Percentiles rank a stretch among this genome's conserved stretches.
Conservation (phyloP, 2,329 filamentous ascomycete species). For the Colletotrichum falcatum region DNA sequence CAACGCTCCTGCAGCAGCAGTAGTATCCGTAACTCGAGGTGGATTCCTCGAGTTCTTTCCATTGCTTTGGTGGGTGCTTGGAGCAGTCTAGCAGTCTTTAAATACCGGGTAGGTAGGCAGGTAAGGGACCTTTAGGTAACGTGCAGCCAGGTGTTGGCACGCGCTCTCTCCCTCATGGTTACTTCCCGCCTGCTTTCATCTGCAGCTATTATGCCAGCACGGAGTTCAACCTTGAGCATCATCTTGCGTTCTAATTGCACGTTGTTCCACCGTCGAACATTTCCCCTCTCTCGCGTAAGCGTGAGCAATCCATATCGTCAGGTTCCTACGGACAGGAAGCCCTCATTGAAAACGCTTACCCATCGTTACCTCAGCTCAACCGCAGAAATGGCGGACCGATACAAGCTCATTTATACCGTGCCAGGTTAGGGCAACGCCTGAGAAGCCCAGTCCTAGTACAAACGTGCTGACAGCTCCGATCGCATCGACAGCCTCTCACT, state of each 20-base stretch:
- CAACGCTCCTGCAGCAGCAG: background rate
- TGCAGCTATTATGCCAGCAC: background rate
- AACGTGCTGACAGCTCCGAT: too few species aligned
- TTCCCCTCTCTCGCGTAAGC: background rate
- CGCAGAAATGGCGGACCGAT: slow-evolving; percentile 39
- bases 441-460: slow-evolving; percentile 15
- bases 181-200: background rate
- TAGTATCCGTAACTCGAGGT: too few species aligned
- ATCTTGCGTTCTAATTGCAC: background rate
- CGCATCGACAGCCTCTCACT: slow-evolving; percentile 30
- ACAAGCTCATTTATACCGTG: slow-evolving; percentile 39
- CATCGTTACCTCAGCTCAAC: background rate
- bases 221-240: background rate
- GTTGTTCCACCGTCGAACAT: slow-evolving; percentile 7
- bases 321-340: background rate
- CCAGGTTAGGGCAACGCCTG: background rate
- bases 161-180: background rate
- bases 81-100: too few species aligned
- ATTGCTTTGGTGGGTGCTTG: too few species aligned
- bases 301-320: background rate
- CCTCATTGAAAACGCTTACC: too few species aligned
- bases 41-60: too few species aligned
- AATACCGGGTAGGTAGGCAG: too few species aligned
- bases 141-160: background rate
- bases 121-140: too few species aligned